Percentiles rank a stretch among this genome's conserved stretches.
These are phyloP conservation scores for Beauveria sp. DNA, from an alignment of 2,329 filamentous ascomycete species.

Conservation along the genomic window DNA sequence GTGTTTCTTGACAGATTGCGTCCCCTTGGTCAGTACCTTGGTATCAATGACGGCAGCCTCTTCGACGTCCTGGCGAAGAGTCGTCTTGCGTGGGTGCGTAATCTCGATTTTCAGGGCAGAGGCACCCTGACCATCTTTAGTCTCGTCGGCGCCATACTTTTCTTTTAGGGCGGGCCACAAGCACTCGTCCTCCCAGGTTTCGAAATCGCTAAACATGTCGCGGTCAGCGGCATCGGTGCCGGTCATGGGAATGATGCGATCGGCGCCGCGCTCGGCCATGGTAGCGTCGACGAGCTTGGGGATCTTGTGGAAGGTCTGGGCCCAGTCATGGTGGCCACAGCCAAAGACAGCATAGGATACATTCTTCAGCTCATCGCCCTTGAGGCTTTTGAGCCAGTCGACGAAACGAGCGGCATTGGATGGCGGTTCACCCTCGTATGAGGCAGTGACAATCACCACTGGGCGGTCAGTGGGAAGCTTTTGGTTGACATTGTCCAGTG, in stretches of 20 bases:
- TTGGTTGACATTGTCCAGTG: conserved; percentile 54
- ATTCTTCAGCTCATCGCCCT: conserved; percentile 43
- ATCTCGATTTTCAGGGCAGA: conserved; percentile 38
- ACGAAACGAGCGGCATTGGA: conserved; percentile 66
- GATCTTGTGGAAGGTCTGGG: conserved; percentile 57
- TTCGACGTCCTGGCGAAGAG: conserved; percentile 55
- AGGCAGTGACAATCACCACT: conserved; percentile 59
- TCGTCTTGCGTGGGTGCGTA: conserved; percentile 45
- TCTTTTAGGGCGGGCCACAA: conserved; percentile 43
- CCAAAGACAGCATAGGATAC: conserved; percentile 64
- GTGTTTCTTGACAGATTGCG: conserved; percentile 51
- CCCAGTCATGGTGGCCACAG: conserved; percentile 53
- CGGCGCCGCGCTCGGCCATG: conserved; percentile 31
- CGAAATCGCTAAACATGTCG: conserved; percentile 61
- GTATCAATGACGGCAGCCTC: conserved; percentile 52
- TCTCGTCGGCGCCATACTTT: conserved; percentile 30
- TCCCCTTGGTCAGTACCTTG: conserved; percentile 38
- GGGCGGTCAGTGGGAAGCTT: conserved; percentile 53
- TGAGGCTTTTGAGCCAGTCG: conserved; percentile 52
- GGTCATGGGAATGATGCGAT: conserved; percentile 38
- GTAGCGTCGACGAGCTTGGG: conserved; percentile 54
- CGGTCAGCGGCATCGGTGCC: conserved; percentile 52
- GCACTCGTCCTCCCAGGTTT: conserved; percentile 56
- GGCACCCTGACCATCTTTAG: conserved; percentile 5
- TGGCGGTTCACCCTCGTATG: conserved; percentile 67